phyloP scores from a whole-genome alignment of 2,329 filamentous ascomycete species.

The Periglandula ipomoeae region DNA sequence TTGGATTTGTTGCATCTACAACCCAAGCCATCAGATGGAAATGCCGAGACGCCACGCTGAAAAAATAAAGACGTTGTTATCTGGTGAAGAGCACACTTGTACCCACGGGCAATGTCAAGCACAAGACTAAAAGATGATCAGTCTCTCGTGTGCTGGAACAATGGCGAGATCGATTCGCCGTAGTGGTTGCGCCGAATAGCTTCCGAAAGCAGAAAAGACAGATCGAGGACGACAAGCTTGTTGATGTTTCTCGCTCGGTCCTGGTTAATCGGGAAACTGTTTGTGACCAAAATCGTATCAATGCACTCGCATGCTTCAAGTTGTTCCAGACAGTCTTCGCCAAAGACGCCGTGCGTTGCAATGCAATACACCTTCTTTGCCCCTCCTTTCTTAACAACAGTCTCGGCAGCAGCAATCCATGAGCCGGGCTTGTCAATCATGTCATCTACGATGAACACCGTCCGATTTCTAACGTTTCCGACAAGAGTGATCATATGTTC shows the following conservation, averaged over 20 bases:
- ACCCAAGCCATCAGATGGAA: slow-evolving; percentile 3
- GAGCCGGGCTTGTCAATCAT: slow-evolving; percentile 98
- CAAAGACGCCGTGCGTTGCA: slow-evolving; percentile 92
- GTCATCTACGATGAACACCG: slow-evolving; percentile 93
- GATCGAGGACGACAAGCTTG: slow-evolving; percentile 84
- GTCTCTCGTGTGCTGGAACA: slow-evolving; percentile 60
- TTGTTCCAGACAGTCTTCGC: slow-evolving; percentile 79
- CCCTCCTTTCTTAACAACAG: slow-evolving; percentile 82
- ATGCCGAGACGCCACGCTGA: slow-evolving; percentile 28
- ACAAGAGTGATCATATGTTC: slow-evolving; percentile 98
- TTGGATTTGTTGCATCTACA: background rate
- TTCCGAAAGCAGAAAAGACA: slow-evolving; percentile 81
- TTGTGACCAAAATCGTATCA: slow-evolving; percentile 88
- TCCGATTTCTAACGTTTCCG: slow-evolving; percentile 78
- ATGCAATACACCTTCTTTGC: slow-evolving; percentile 97
- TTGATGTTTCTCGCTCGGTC: slow-evolving; percentile 59
- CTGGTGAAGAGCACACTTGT: slow-evolving; percentile 1
- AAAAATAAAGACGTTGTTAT: slow-evolving; percentile 7
- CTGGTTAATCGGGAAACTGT: slow-evolving; percentile 85
- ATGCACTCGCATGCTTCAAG: slow-evolving; percentile 91
- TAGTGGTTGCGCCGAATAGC: slow-evolving; percentile 95
- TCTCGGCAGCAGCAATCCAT: slow-evolving; percentile 96
- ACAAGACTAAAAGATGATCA: slow-evolving; percentile 20
- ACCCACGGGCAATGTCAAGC: background rate
- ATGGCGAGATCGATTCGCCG: slow-evolving; percentile 67